Base-by-base conservation (phyloP, 2,329 filamentous ascomycete species). In the Aspergillus ochraceoroseus region DNA sequence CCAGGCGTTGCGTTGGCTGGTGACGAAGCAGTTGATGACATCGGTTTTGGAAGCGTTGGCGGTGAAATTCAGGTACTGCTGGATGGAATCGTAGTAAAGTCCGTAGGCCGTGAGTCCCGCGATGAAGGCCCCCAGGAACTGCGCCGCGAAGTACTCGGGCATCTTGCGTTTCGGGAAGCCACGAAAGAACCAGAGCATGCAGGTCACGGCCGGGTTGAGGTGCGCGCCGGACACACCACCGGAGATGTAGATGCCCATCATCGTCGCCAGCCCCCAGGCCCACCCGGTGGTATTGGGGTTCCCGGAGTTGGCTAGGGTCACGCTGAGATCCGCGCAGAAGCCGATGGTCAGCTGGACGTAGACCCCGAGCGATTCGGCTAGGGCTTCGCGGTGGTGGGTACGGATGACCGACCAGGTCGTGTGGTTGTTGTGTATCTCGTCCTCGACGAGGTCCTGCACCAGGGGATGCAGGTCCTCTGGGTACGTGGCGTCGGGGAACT, bases 211-310 rank as follows among this genome's bases (percentile, higher is more conserved):
- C 0, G 69, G 70, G 34, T 71, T 71, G 12, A 72, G 57, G 38
- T 72, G 69, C 2, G 67, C 70, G 37, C 70, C 69, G 3, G 68
- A 71, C 12, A 71, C 64, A 38, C 69, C 70, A 63, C 69, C 69
- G 13, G 65, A 68, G 23, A 72, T 64, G 43, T 71, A 71, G 46
- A 72, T 70, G 7, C 59, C 70, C 20, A 70, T 61, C 71, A 77
- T 79, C 14, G 70, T 68, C 1, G 71, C 74, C 9, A 78, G 62
- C 1, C 75, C 76, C 75, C 75, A 79, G 4, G 69, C 65, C 65
- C 63, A 70, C 17, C 58, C 54, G 2, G 67, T 65, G 7, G 68
- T 67, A 45, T 67, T 64, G 3, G 68, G 68, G 20, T 70, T 73
- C 1, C 65, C 66, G 1, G 61, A 54, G 12, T 55, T 45, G 14